Evolutionary conservation across 2,329 filamentous ascomycete genomes (phyloP).

Genomic region (Neofusicoccum umdonicola): DNA sequence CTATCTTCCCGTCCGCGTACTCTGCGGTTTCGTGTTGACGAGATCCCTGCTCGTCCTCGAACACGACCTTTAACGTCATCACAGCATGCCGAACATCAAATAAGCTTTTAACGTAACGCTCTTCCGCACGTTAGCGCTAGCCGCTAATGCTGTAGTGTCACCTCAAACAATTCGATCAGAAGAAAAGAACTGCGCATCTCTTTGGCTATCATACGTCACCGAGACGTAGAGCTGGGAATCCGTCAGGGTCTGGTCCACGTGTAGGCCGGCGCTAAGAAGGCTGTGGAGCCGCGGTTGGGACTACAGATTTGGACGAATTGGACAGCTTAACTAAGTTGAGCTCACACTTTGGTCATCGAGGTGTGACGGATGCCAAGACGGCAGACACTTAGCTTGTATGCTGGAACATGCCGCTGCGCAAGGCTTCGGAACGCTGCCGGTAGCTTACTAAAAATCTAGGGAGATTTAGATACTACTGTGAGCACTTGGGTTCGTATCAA

Average conservation of each 20-base stretch:
- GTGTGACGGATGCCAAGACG: too few species aligned
- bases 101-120: too few species aligned
- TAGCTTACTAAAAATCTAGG: too few species aligned
- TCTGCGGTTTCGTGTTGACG: not conserved
- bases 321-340: too few species aligned
- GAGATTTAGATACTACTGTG: too few species aligned
- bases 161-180: not conserved
- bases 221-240: not conserved
- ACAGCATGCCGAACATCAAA: not conserved
- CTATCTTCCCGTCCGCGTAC: not conserved
- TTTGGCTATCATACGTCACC: not conserved
- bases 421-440: too few species aligned
- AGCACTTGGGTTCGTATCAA: too few species aligned
- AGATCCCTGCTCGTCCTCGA: not conserved
- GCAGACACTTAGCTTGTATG: too few species aligned
- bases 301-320: too few species aligned
- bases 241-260: not conserved
- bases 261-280: not conserved
- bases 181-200: not conserved
- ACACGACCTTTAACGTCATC: not conserved
- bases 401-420: too few species aligned
- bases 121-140: not conserved
- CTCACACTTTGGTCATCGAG: too few species aligned
- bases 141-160: not conserved
- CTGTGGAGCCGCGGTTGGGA: not conserved